phyloP scores from a whole-genome alignment of 352 stramenopile genomes.

The Phytophthora agathidicida region DNA sequence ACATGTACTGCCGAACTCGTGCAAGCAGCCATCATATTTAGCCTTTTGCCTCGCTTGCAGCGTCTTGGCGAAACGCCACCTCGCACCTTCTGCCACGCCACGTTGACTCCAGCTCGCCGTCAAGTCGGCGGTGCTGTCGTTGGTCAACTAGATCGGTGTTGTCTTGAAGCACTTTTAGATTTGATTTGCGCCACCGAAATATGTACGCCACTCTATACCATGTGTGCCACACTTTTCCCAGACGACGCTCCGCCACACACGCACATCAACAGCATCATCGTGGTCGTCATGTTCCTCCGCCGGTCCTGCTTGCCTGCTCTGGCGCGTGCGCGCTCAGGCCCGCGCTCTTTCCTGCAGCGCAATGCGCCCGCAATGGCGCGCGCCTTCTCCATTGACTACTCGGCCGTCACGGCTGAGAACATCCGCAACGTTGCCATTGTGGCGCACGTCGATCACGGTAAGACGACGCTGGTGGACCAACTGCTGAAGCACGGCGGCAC shows the following conservation, averaged over 20 bases:
- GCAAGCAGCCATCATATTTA: too few relatives aligned
- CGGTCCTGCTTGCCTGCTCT: slow-evolving; percentile 53
- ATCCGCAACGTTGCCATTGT: slow-evolving; percentile 93
- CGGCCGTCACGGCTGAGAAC: slow-evolving; percentile 42
- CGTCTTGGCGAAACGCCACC: too few relatives aligned
- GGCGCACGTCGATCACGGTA: slow-evolving; percentile 98
- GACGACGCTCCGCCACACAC: slow-evolving; percentile 28
- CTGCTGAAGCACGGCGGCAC: slow-evolving; percentile 96
- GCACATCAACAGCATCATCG: slow-evolving; percentile 16
- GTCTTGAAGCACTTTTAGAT: too few relatives aligned
- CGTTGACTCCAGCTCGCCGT: too few relatives aligned
- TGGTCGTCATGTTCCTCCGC: slow-evolving; percentile 65
- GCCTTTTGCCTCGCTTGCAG: too few relatives aligned
- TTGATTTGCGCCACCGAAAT: slow-evolving; percentile 17
- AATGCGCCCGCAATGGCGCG: slow-evolving; percentile 36
- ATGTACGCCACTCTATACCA: background rate
- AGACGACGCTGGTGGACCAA: slow-evolving; percentile 98
- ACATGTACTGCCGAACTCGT: too few relatives aligned
- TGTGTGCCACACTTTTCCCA: background rate
- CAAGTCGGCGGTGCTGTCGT: too few relatives aligned
- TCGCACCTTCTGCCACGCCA: too few relatives aligned
- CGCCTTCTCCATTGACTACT: slow-evolving; percentile 54
- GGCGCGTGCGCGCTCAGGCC: slow-evolving; percentile 35
- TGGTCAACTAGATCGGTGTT: too few relatives aligned
- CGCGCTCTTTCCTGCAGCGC: slow-evolving; percentile 39